Evolutionary conservation across 2,329 filamentous ascomycete species (phyloP), one percentile per base, ranked within the genome.

Genomic region (Harringtonia lauricola): DNA sequence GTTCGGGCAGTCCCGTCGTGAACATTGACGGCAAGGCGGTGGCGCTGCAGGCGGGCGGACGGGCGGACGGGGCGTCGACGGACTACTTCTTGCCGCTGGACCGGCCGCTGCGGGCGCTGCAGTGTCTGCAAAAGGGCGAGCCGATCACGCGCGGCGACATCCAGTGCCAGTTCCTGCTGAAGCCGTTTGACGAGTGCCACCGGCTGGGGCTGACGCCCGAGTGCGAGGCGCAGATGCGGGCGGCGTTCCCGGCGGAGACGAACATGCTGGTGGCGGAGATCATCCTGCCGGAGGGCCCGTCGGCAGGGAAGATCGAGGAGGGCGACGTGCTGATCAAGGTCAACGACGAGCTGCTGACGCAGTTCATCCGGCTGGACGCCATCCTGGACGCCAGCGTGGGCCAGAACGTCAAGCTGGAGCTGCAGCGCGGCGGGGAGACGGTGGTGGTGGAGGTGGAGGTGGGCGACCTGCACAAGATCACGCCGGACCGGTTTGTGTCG

Each of bases 261-360:
- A 94, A 92, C 57, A 89, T 98, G 86, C 76, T 98, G 24, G 90
- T 95, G 13, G 90, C 89, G 18, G 94, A 98, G 65, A 94, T 95
- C 48, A 81, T 96, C 14, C 74, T 98, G 9, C 90, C 92, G 0
- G 79, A 89, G 54, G 94, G 92, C 0, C 94, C 92, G 21, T 92
- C 84, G 1, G 78, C 94, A 57, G 70, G 73, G 44, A 90, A 94
- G 62, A 76, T 98, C 22, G 83, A 95, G 60, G 92, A 98, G 62
- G 92, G 92, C 37, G 92, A 98, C 61, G 83, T 98, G 21, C 67
- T 98, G 50, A 71, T 96, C 55, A 88, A 94, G 62, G 86, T 96
- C 52, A 96, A 98, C 58, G 88, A 81, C 46, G 84, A 95, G 62
- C 76, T 96, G 39, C 74, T 98, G 36, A 95, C 89, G 1, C 86